Base-by-base conservation (phyloP, 192 early-diverging fungal genomes). In the Backusella luteola region DNA sequence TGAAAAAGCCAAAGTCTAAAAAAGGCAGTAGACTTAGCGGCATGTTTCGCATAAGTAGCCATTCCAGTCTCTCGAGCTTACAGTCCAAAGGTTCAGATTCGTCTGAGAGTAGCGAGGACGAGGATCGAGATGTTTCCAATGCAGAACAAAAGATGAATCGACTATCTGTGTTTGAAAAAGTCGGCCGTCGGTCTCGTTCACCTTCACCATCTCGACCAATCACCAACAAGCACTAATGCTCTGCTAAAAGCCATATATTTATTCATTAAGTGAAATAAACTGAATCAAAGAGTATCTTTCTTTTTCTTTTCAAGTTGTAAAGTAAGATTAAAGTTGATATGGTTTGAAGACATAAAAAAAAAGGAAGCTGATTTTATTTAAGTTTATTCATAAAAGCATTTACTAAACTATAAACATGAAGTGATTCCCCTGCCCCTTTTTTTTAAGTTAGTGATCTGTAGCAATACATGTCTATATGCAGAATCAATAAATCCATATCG, bases 11-110 rank as follows among this genome's bases (percentile, higher is more conserved):
- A 74, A 35, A 59, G n/a, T 34, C 34, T 7, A 77, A 76, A 49
- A 81, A 81, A 32, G 63, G 67, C 46, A 77, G 66, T 39, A 63
- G 76, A 11, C n/a, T 79, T 29, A 78, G 77, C 59, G 67, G 72
- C 0, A 44, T 79, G 52, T 73, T 79, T 34, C 72, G 77, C n/a
- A 52, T 68, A 29, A 67, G 71, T 36, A 49, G 66, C 19, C 66
- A 67, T 29, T 66, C 70, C 26, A 69, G 67, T 52, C 35, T 66
- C 17, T 34, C 59, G 1, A 59, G 23, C 23, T 21, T 69, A 46
- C 73, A 52, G 7, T 68, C 66, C 19, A 59, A 68, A 39, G 46
- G 49, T 21, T 39, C 52, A 19, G 34, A 36, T 44, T 52, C 67
- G 8, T 69, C 44, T 36, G 46, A 79, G 35, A 39, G 66, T 46